Evolutionary conservation across 2,329 filamentous ascomycete genomes (phyloP).

Genomic region (Claviceps citrina): DNA sequence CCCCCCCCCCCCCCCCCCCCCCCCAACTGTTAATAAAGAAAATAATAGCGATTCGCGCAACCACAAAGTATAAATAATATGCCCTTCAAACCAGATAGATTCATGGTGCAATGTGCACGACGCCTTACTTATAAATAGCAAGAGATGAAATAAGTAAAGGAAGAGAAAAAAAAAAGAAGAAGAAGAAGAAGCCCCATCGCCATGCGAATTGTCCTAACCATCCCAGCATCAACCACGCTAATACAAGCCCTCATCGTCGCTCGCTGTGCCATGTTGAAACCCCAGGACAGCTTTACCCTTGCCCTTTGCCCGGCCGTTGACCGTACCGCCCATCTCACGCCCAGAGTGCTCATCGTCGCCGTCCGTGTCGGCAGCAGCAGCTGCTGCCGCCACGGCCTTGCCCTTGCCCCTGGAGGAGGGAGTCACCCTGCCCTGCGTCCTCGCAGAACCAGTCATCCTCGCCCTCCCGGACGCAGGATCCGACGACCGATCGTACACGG

Average conservation of each 20-base stretch:
- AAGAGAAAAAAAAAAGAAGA: too few relatives aligned
- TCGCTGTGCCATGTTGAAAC: slow-evolving; percentile 38
- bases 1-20: too few relatives aligned
- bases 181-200: too few relatives aligned
- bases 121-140: too few relatives aligned
- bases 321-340: slow-evolving; percentile 14
- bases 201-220: too few relatives aligned
- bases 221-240: too few relatives aligned
- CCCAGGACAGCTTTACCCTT: slow-evolving; percentile 40
- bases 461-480: slow-evolving; percentile 13
- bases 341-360: slow-evolving; percentile 19
- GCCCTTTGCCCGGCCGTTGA: slow-evolving; percentile 28
- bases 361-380: slow-evolving; percentile 10
- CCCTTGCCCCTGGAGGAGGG: slow-evolving; percentile 24
- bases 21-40: too few relatives aligned
- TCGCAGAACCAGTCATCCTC: slow-evolving; percentile 5
- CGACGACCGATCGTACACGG: slow-evolving; percentile 6
- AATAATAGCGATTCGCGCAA: too few relatives aligned
- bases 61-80: too few relatives aligned
- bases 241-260: slow-evolving; percentile 43
- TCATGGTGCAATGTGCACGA: too few relatives aligned
- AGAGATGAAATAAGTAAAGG: too few relatives aligned
- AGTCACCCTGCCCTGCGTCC: slow-evolving; percentile 23
- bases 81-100: too few relatives aligned
- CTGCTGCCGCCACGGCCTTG: slow-evolving; percentile 17